Evolutionary conservation across 768 basidiomycete genomes (phyloP).

Genomic region (Leccinum subgranulosum): DNA sequence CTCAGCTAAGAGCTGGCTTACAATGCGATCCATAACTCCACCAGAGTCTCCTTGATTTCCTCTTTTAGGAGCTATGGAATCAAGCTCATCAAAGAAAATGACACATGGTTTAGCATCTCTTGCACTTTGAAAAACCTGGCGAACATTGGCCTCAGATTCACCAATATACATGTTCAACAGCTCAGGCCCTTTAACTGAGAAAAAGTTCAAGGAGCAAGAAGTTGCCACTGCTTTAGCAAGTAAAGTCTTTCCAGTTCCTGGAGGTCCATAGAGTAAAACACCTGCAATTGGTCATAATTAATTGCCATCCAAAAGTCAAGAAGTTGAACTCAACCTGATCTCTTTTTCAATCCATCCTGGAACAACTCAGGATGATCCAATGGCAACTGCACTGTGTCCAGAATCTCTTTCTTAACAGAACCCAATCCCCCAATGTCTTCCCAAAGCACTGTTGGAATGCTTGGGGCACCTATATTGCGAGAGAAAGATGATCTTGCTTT

Average conservation of each 20-base stretch:
- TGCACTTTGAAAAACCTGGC: constrained; percentile 87
- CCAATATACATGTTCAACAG: constrained; percentile 98
- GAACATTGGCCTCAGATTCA: constrained; percentile 96
- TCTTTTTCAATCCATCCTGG: constrained; percentile 87
- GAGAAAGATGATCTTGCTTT: constrained; percentile 77
- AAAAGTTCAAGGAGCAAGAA: constrained; percentile 91
- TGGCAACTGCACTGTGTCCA: constrained; percentile 94
- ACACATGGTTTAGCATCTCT: constrained; percentile 92
- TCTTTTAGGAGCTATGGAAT: constrained; percentile 91
- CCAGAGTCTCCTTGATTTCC: constrained; percentile 96
- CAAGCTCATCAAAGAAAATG: constrained; percentile 95
- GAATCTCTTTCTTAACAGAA: constrained; percentile 83
- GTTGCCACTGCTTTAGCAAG: constrained; percentile 97
- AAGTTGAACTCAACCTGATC: constrained; percentile 61
- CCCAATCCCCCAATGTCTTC: constrained; percentile 95
- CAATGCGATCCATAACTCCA: constrained; percentile 97
- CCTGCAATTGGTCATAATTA: constrained; percentile 41
- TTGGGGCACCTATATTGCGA: constrained; percentile 94
- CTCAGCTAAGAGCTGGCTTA: constrained; percentile 91
- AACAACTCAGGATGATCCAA: constrained; percentile 90
- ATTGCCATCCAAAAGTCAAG: neutral
- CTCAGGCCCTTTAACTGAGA: constrained; percentile 97
- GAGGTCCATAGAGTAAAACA: constrained; percentile 90
- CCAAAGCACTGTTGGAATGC: constrained; percentile 94
- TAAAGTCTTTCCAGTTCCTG: constrained; percentile 93